These are phyloP conservation scores for Candida buenavistaensis DNA, from an alignment of 1,139 yeast genomes.

Conservation along the genomic window DNA sequence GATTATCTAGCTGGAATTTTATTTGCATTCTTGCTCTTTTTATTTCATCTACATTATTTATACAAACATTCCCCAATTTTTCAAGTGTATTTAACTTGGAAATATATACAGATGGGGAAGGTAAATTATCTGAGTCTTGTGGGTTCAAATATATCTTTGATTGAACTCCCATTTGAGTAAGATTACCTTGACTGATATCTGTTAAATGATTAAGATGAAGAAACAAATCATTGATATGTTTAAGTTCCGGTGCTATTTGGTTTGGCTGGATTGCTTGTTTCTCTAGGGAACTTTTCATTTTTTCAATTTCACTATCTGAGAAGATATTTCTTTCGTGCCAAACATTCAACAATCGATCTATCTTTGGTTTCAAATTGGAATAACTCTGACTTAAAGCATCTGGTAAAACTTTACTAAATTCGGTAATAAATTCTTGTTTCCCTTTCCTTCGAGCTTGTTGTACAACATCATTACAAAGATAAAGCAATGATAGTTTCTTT, in stretches of 20 bases:
- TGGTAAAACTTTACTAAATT: conserved; percentile 54
- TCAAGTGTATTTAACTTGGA: conserved; percentile 47
- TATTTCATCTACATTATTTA: conserved; percentile 36
- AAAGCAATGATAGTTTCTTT: conserved; percentile 60
- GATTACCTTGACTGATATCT: conserved; percentile 35
- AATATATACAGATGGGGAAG: conserved; percentile 52
- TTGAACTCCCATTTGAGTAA: conserved; percentile 46
- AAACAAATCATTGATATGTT: conserved; percentile 33
- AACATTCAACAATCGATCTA: conserved; percentile 65
- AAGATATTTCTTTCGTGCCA: conserved; percentile 75
- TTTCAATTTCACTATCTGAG: conserved; percentile 37
- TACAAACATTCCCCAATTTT: conserved; percentile 39
- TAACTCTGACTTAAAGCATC: conserved; percentile 33
- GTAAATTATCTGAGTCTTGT: conserved; percentile 45
- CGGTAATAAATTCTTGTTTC: conserved; percentile 57
- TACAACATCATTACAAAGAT: conserved; percentile 80
- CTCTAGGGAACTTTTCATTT: conserved; percentile 35
- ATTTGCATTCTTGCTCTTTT: conserved; percentile 41
- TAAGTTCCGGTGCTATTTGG: conserved; percentile 39
- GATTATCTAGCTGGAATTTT: conserved; percentile 40
- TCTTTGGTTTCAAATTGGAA: conserved; percentile 49
- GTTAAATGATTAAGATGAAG: conserved; percentile 30
- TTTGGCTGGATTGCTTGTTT: conserved; percentile 9
- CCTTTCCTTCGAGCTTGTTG: conserved; percentile 75
- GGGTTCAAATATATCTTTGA: conserved; percentile 45